phyloP scores from a whole-genome alignment of 2,329 filamentous ascomycete species.

The Lithohypha guttulata region DNA sequence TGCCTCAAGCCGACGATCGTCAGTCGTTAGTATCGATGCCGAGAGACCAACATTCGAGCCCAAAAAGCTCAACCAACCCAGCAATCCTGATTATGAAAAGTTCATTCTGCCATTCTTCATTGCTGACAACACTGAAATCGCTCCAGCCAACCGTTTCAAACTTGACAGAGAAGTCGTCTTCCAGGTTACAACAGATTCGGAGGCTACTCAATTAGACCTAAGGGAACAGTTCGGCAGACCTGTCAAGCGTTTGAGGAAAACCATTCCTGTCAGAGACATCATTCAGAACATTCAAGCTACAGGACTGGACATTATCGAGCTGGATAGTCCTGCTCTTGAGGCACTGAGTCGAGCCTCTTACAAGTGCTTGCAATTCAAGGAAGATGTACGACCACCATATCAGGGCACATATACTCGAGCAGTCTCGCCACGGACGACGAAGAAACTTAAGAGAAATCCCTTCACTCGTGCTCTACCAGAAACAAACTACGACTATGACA shows the following conservation, averaged over 20 bases:
- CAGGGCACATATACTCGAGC: conserved; percentile 49
- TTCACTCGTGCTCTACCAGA: conserved; percentile 41
- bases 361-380: conserved; percentile 49
- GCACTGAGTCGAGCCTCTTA: conserved; percentile 32
- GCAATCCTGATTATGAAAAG: conserved; percentile 49
- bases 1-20: conserved; percentile 20
- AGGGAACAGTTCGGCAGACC: not conserved
- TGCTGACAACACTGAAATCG: conserved; percentile 61
- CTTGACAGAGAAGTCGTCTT: conserved; percentile 19
- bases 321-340: conserved; percentile 15
- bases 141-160: conserved; percentile 35
- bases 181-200: conserved; percentile 14
- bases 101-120: conserved; percentile 74
- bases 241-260: conserved; percentile 10
- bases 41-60: conserved; percentile 24
- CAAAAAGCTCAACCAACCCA: conserved; percentile 17
- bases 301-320: conserved; percentile 30
- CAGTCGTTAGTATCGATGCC: conserved; percentile 18
- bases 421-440: conserved; percentile 30
- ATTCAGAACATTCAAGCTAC: conserved; percentile 30
- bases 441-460: conserved; percentile 45
- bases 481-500: conserved; percentile 55
- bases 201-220: conserved; percentile 2
- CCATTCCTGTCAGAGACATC: conserved; percentile 47
- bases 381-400: conserved; percentile 54